Evolutionary conservation across 1,284 basidiomycete genomes (phyloP), one percentile per base, ranked within the genome.

Genomic region (Puccinia horiana): DNA sequence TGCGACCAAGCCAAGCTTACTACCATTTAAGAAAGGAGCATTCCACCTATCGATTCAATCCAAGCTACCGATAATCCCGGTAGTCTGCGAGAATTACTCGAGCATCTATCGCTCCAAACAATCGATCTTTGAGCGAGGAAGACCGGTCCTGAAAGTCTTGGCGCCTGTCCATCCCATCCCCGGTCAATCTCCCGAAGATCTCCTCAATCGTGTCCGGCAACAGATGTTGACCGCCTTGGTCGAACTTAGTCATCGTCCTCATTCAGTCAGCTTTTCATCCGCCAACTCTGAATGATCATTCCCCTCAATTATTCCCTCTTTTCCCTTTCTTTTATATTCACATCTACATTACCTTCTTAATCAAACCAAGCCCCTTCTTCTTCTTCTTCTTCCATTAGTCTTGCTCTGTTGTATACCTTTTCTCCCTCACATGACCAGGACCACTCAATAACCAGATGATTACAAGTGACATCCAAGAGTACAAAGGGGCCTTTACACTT

Each of bases 11-110:
- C 90, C 92, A 11, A 89, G 90, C 47, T 88, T 98, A 86, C 89
- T 95, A 2, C 93, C 94, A 0, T 93, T 99, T 89, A 99, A 99
- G 89, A 99, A 98, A 88, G 97, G 97, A 56, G 96, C 95, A 0
- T 99, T 99, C 90, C 95, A 99, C 86, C 90, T 98, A 52, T 96
- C 97, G 18, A 90, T 98, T 20, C 92, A 97, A 88, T 83, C 89
- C 0, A 88, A 86, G 14, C 47, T 81, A 8, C 79, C 79, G 16
- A 92, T 99, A 84, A 90, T 95, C 23, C 95, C 96, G 12, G 91
- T 99, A 77, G 92, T 99, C 0, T 92, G 92, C 84, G 95, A 99
- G 88, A 98, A 98, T 88, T 70, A 87, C 81, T 83, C 85, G 20
- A 63, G 74, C 23, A 58, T 85, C 8, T 86, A 86, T 80, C 70